Evolutionary conservation across 2,329 filamentous ascomycete species (phyloP), one percentile per base, ranked within the genome.

Genomic region (Hymenoscyphus scutula): DNA sequence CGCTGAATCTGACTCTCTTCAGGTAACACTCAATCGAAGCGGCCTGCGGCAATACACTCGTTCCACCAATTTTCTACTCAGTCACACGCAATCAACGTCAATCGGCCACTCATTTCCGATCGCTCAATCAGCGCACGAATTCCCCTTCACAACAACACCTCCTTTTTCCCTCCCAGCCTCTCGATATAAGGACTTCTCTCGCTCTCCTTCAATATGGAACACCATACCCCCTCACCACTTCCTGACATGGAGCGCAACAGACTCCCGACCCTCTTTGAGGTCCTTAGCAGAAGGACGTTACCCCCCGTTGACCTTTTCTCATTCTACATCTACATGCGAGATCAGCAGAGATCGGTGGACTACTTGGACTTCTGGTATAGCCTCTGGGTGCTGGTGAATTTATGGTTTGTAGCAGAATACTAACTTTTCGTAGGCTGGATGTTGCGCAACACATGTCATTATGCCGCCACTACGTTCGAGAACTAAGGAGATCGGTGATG

Each of bases 301-400:
- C 91, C 96, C 56, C 95, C 95, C 0, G 94, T 99, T 62, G 96
- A 99, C 74, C 82, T 99, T 11, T 99, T 97, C 77, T 97, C 93
- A 1, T 99, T 99, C 80, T 99, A 99, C 79, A 99, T 99, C 72
- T 99, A 97, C 79, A 99, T 99, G 95, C 87, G 95, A 72, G 96
- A 99, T 76, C 93, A 97, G 78, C 95, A 99, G 77, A 88, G 93
- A 75, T 97, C 94, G 7, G 95, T 99, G 13, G 95, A 99, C 74
- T 99, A 99, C 73, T 81, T 99, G 51, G 95, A 99, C 75, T 99
- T 99, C 77, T 99, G 96, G 95, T 98, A 81, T 63, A 86, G 34
- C 34, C 17, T 37, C 1, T 11, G 17, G 19, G 19, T 3, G n/a
- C 6, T 13, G 23, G 11, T 51, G n/a, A 13, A 23, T 23, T 37